Conservation (phyloP, 495 filamentous ascomycete genomes). For the Glarea lozoyensis region DNA sequence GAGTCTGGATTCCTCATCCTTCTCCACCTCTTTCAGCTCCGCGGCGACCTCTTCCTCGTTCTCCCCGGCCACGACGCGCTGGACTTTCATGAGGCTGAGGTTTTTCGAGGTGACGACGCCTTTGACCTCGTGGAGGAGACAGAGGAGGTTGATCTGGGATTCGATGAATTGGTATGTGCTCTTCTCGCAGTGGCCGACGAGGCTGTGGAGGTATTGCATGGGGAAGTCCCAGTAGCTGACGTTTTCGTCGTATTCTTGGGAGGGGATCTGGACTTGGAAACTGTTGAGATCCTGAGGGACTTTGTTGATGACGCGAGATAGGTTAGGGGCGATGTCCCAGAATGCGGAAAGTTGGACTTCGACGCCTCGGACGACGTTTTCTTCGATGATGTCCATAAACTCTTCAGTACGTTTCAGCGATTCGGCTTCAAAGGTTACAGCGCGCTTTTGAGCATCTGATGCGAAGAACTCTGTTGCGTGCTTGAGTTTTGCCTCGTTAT, state of each 20-base stretch:
- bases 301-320: slow-evolving; percentile 67
- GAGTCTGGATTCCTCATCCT: slow-evolving; percentile 55
- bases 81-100: slow-evolving; percentile 43
- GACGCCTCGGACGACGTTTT: slow-evolving; percentile 77
- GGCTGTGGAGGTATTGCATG: slow-evolving; percentile 76
- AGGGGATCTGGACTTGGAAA: slow-evolving; percentile 61
- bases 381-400: slow-evolving; percentile 74
- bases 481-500: slow-evolving; percentile 61
- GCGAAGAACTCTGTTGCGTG: slow-evolving; percentile 75
- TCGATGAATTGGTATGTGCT: slow-evolving; percentile 95
- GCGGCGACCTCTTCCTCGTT: slow-evolving; percentile 35
- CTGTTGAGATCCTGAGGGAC: slow-evolving; percentile 41
- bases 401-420: slow-evolving; percentile 62
- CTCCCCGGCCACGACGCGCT: slow-evolving; percentile 51
- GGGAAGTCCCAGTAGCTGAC: slow-evolving; percentile 70
- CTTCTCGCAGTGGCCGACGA: slow-evolving; percentile 80
- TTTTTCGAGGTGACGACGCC: slow-evolving; percentile 61
- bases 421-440: slow-evolving; percentile 53
- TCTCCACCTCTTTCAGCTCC: slow-evolving; percentile 51
- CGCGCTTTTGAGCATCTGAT: slow-evolving; percentile 63
- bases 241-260: slow-evolving; percentile 74
- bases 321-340: slow-evolving; percentile 90
- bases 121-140: slow-evolving; percentile 85
- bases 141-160: slow-evolving; percentile 86
- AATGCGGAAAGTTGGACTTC: slow-evolving; percentile 87